Evolutionary conservation across 495 filamentous ascomycete species (phyloP).

Genomic region (Xylaria nigripes): DNA sequence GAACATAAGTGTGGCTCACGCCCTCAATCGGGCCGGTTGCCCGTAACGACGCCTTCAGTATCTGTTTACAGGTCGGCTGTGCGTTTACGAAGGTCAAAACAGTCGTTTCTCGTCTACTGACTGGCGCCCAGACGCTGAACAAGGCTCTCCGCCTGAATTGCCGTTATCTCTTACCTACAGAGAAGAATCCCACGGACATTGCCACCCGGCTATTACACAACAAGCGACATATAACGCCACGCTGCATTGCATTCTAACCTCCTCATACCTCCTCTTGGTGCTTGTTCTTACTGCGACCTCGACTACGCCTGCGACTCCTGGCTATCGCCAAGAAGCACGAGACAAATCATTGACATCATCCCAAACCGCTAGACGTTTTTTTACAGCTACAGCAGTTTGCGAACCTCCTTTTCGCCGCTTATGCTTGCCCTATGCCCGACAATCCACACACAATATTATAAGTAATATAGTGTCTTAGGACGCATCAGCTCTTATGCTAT

Average conservation of each 20-base stretch:
- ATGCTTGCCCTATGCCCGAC: constrained; percentile 1
- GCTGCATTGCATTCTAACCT: not conserved
- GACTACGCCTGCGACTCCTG: not conserved
- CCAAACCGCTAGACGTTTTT: not conserved
- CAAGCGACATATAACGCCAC: not conserved
- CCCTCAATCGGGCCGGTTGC: constrained; percentile 1
- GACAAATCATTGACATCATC: not conserved
- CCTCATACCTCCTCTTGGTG: not conserved
- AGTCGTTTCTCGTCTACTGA: not conserved
- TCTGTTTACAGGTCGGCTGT: not conserved
- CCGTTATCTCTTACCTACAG: not conserved
- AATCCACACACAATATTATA: constrained; percentile 6
- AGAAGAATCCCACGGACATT: not conserved
- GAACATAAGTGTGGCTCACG: not conserved
- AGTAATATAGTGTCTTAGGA: constrained; percentile 18
- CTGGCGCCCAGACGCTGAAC: not conserved
- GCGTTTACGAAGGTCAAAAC: not conserved
- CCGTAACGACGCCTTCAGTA: not conserved
- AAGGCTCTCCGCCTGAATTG: not conserved
- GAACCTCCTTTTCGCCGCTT: not conserved
- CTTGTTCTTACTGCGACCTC: not conserved
- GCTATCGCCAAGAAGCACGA: not conserved
- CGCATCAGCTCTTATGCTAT: constrained; percentile 27
- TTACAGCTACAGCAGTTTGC: not conserved
- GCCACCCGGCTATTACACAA: not conserved